Evolutionary conservation across 208 protist species (phyloP), one percentile per base, ranked within the genome.

Genomic region (Crithidia sp.): DNA sequence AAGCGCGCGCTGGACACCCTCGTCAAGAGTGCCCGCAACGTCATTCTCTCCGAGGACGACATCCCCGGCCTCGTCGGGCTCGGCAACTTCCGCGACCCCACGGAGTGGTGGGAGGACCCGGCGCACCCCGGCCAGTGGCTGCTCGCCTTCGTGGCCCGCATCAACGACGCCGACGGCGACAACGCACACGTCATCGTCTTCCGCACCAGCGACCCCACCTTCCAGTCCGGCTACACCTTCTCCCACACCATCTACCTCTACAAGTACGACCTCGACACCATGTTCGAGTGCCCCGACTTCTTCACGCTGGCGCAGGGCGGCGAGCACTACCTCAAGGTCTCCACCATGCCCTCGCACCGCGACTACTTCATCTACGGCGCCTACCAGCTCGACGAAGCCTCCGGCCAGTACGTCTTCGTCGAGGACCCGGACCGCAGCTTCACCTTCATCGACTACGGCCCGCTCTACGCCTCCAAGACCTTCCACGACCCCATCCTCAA

Each of bases 221-320:
- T 77, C 52, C 67, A 75, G 67, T 63, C 67, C 69, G 73, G 61
- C 65, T 89, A 85, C 76, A 59, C 55, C 40, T 84, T 76, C 70
- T 82, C 77, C 19, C 78, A 84, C 72, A 71, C 28, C 28, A 28
- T 28, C 28, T 28, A 39, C 52, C 66, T 89, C 14, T 89, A 71
- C 74, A 28, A 67, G 59, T 64, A 83, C 66, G 56, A 58, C 49
- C 41, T 55, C 64, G 67, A 82, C 68, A 39, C 75, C 37, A 85
- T 79, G 70, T 75, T 85, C 59, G 78, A 84, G 79, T 78, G 76
- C 74, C 83, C 79, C 40, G 78, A 82, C 66, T 87, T 84, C 63
- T 87, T 85, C 69, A 45, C 66, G 17, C 53, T 87, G 28, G 28
- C 37, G 3, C 49, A 17, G 17, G 37, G 37, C 36, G 62, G 62